These are phyloP conservation scores for Trichomonas tenax DNA, from an alignment of 208 protist species.

Conservation along the genomic window DNA sequence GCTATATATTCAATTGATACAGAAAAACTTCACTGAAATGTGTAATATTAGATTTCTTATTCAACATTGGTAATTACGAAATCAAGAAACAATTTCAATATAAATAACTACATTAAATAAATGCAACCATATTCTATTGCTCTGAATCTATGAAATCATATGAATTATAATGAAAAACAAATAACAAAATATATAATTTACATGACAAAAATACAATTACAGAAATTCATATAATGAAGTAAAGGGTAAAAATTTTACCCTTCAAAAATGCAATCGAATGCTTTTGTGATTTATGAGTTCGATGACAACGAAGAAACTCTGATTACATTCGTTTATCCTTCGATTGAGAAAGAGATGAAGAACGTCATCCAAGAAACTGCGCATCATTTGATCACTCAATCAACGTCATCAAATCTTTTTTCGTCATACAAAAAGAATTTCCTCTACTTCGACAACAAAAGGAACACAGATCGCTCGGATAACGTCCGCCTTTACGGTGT, in stretches of 20 bases:
- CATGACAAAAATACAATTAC: too few relatives aligned
- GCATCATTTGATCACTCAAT: neutral
- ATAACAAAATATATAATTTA: too few relatives aligned
- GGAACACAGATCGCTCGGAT: neutral
- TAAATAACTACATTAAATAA: too few relatives aligned
- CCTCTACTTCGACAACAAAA: neutral
- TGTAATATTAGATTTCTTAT: too few relatives aligned
- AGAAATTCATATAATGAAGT: too few relatives aligned
- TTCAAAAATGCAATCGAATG: neutral
- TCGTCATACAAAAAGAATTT: neutral
- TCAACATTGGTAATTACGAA: too few relatives aligned
- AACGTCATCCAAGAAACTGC: neutral
- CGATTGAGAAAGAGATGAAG: neutral
- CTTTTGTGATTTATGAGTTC: neutral
- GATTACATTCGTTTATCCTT: neutral
- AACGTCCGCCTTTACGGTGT: neutral
- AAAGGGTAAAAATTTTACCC: neutral
- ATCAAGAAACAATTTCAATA: too few relatives aligned
- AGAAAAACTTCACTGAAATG: too few relatives aligned
- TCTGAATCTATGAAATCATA: too few relatives aligned
- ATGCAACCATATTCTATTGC: too few relatives aligned
- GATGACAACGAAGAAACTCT: constrained; percentile 3
- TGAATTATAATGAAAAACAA: too few relatives aligned
- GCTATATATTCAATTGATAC: too few relatives aligned
- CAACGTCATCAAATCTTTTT: neutral